Evolutionary conservation across 2,329 filamentous ascomycete genomes (phyloP).

Genomic region (Xylaria sp.): DNA sequence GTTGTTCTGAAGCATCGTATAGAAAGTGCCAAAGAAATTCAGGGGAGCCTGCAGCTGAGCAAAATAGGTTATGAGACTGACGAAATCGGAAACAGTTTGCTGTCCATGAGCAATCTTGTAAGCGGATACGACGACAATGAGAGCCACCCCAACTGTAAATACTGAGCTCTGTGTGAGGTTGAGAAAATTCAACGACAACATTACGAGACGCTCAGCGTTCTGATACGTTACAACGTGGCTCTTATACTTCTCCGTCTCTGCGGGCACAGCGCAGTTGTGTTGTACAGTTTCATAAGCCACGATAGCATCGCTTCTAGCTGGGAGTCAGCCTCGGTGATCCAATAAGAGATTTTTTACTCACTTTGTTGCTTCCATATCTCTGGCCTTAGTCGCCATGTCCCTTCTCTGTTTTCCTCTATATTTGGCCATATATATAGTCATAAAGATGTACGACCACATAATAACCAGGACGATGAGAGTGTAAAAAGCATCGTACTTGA

Average conservation of each 20-base stretch:
- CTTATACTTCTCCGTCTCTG: slow-evolving; percentile 67
- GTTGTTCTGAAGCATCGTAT: slow-evolving; percentile 58
- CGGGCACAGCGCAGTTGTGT: slow-evolving; percentile 70
- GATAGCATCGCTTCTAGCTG: slow-evolving; percentile 56
- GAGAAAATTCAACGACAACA: slow-evolving; percentile 66
- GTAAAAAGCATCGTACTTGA: slow-evolving; percentile 59
- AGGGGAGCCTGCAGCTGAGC: slow-evolving; percentile 59
- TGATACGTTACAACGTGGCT: slow-evolving; percentile 67
- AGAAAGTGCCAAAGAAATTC: slow-evolving; percentile 67
- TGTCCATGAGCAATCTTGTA: slow-evolving; percentile 68
- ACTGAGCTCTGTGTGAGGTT: slow-evolving; percentile 71
- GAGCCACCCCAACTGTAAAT: slow-evolving; percentile 68
- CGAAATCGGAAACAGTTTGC: slow-evolving; percentile 66
- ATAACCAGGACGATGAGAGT: slow-evolving; percentile 60
- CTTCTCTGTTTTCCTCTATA: slow-evolving; percentile 56
- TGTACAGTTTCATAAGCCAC: slow-evolving; percentile 68
- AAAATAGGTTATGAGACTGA: slow-evolving; percentile 53
- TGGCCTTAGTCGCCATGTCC: slow-evolving; percentile 56
- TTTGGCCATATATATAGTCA: slow-evolving; percentile 62
- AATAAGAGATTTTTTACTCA: slow-evolving; percentile 31
- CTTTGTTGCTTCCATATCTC: slow-evolving; percentile 62
- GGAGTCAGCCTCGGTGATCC: slow-evolving; percentile 13
- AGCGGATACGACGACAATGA: slow-evolving; percentile 70
- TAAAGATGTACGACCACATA: slow-evolving; percentile 61
- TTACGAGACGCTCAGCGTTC: slow-evolving; percentile 65